Base-by-base conservation (phyloP, 257 asterid species). In the Eucommia ulmoides region DNA sequence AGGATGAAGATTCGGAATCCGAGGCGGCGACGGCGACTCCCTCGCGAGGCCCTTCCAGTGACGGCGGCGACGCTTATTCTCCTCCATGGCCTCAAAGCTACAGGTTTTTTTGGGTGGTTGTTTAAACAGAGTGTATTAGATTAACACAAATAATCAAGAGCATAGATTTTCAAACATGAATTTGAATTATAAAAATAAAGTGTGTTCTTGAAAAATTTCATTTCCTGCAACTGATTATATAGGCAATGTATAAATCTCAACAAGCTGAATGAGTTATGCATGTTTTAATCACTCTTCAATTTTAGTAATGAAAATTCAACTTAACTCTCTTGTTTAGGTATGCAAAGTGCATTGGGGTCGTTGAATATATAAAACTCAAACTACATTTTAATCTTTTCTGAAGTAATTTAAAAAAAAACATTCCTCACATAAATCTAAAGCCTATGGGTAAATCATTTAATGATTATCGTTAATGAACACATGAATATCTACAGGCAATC, bases 31-130 rank as follows among this genome's bases (percentile, higher is more conserved):
- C n/a, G n/a, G n/a, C n/a, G 0, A 51, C 25, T 21, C 68, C 71
- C 0, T 61, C 80, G 2, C 52, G 56, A 10, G 33, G 20, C 20
- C 63, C 55, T 60, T 76, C 84, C 0, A 6, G 14, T 49, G 50
- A 33, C 54, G 29, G 23, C 59, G 16, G 54, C 18, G 79, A 61
- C 55, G 35, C 64, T 61, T 22, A 59, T 52, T 54, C 59, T 24
- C 61, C 75, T 24, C 22, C 45, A 19, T 88, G 97, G 97, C 97
- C 97, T 54, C 89, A 81, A 60, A 88, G 88, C 58, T 84, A 77
- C 49, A 65, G 97, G 95, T 88, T 48, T 14, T 20, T 33, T 24
- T 38, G 15, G 10, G 6, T 42, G 7, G 20, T 1, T 42, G 15
- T 4, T 38, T 38, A 38, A 2, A 42, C 8, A 42, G 15, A n/a